A percentile compares a stretch with the other conserved stretches of the same genome.
phyloP scores from a whole-genome alignment of 1,139 yeast species.

The Nakaseomyces uthaithaninus region DNA sequence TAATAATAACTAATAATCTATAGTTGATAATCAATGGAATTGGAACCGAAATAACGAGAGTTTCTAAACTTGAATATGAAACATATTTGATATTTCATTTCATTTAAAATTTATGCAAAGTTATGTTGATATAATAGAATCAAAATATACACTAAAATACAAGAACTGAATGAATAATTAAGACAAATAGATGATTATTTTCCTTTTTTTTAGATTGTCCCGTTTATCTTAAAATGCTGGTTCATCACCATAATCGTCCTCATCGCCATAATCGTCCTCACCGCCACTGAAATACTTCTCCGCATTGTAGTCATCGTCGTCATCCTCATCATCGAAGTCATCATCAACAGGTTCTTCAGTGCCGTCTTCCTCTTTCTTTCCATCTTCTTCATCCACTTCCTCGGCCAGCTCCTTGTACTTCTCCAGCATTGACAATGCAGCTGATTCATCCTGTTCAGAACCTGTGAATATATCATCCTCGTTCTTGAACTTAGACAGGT shows the following conservation, averaged over 20 bases:
- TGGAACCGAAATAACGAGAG: too few relatives aligned
- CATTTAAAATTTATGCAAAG: neutral
- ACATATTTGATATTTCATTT: too few relatives aligned
- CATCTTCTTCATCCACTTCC: constrained; percentile 48
- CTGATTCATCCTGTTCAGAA: constrained; percentile 34
- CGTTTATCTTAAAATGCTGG: constrained; percentile 49
- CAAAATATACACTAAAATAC: neutral
- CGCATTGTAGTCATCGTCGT: constrained; percentile 69
- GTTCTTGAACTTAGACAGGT: constrained; percentile 42
- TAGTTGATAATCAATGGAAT: too few relatives aligned
- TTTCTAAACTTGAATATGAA: neutral
- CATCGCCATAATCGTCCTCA: constrained; percentile 44
- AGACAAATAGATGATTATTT: neutral
- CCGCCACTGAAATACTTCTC: constrained; percentile 64
- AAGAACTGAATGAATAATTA: neutral
- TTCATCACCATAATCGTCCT: constrained; percentile 48
- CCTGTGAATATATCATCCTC: constrained; percentile 37
- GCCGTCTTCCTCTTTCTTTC: constrained; percentile 60
- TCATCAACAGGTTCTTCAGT: constrained; percentile 72
- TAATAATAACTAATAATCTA: too few relatives aligned
- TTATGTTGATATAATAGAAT: neutral
- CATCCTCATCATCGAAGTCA: constrained; percentile 58
- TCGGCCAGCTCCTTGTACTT: constrained; percentile 55
- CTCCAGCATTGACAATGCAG: constrained; percentile 43
- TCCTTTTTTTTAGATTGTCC: neutral